These are phyloP conservation scores for Corylus avellana DNA, from an alignment of 306 rosid genomes.

Conservation along the genomic window DNA sequence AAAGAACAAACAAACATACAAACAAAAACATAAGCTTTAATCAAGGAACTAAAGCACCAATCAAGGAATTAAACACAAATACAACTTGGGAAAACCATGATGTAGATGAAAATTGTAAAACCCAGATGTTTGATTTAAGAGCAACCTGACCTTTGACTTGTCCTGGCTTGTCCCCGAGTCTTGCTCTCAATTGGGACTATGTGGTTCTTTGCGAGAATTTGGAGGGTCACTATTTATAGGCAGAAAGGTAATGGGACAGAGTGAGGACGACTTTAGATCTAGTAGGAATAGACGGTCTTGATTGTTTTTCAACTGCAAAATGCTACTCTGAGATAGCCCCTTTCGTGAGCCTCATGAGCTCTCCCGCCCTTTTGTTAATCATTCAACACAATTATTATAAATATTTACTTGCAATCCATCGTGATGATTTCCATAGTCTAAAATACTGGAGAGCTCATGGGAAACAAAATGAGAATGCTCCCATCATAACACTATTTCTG, in stretches of 20 bases:
- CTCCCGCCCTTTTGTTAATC: neutral
- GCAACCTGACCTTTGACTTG: neutral
- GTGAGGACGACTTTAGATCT: neutral
- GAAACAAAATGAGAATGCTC: no score
- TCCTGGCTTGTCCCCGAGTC: neutral
- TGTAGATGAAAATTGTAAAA: neutral
- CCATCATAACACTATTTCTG: no score
- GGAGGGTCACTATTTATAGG: slow-evolving; percentile 10
- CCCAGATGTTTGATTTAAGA: neutral
- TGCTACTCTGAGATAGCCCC: neutral
- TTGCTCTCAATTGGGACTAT: neutral
- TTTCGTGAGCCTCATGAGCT: neutral
- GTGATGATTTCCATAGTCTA: no score
- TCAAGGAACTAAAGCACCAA: neutral
- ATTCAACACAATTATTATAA: neutral
- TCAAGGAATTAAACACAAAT: neutral
- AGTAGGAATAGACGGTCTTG: neutral
- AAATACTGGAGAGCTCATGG: no score
- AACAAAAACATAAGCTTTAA: neutral
- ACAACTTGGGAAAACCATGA: neutral
- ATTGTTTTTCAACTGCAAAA: neutral
- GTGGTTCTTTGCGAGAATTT: neutral
- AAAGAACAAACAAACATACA: neutral
- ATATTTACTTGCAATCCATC: no score
- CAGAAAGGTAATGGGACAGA: neutral